phyloP scores from a whole-genome alignment of 2,329 filamentous ascomycete genomes.

The Iodosphaeria phyllophila region DNA sequence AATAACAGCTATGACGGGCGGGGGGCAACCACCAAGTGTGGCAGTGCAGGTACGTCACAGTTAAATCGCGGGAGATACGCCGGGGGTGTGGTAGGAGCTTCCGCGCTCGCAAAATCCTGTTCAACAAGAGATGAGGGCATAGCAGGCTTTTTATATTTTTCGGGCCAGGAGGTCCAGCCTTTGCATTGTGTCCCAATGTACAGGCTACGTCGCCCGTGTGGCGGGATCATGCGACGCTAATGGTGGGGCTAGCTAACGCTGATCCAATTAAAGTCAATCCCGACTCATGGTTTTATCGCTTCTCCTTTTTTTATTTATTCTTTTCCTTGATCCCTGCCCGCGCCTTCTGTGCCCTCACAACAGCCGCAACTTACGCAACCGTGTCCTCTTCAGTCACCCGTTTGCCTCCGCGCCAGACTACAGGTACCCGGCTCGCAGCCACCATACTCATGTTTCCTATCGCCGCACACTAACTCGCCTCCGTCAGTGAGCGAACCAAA shows the following conservation, averaged over 20 bases:
- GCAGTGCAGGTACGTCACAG: constrained; percentile 6
- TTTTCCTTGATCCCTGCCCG: constrained; percentile 11
- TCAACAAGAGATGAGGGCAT: constrained; percentile 32
- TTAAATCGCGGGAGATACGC: constrained; percentile 11
- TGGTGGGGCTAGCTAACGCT: constrained; percentile 6
- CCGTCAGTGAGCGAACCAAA: too few species aligned
- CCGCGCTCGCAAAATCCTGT: constrained; percentile 31
- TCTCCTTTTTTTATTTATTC: constrained; percentile 9
- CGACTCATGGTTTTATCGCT: constrained; percentile 12
- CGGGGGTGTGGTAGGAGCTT: constrained; percentile 33
- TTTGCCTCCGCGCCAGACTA: constrained; percentile 1
- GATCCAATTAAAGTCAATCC: constrained; percentile 9
- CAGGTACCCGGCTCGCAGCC: too few species aligned
- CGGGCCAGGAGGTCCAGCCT: too few species aligned
- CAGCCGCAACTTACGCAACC: too few species aligned
- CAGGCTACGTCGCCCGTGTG: constrained; percentile 12
- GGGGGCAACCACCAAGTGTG: constrained; percentile 1
- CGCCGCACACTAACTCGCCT: too few species aligned
- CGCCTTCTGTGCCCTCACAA: too few species aligned
- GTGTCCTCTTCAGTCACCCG: constrained; percentile 5
- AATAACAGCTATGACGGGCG: too few species aligned
- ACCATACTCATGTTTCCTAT: too few species aligned
- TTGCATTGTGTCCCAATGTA: constrained; percentile 9
- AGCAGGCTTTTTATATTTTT: constrained; percentile 38
- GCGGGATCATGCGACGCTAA: constrained; percentile 13